phyloP scores from a whole-genome alignment of 495 filamentous ascomycete genomes.

The Penicillium parvum region DNA sequence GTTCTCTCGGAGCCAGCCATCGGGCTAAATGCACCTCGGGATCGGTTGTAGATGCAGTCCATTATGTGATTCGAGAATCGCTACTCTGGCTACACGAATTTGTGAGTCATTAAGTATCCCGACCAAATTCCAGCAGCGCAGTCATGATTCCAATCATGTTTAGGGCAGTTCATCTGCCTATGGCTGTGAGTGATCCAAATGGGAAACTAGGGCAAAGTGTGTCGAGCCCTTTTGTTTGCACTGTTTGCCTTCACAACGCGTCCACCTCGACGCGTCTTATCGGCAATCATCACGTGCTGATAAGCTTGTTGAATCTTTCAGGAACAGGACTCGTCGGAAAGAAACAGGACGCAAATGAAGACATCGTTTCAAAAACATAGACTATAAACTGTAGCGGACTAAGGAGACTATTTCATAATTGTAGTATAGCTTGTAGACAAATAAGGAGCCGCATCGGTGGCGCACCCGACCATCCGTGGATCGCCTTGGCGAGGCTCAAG shows the following conservation, averaged over 20 bases:
- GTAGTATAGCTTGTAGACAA: too few species aligned
- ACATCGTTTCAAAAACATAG: too few species aligned
- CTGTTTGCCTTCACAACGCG: not conserved
- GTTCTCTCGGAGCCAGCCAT: not conserved
- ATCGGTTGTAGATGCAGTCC: not conserved
- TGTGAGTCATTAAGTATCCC: constrained; percentile 6
- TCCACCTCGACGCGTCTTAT: constrained; percentile 3
- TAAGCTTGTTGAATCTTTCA: not conserved
- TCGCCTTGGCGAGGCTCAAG: not conserved
- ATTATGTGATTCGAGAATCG: not conserved
- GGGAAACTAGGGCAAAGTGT: not conserved
- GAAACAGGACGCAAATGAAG: too few species aligned
- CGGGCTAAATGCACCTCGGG: not conserved
- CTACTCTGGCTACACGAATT: not conserved
- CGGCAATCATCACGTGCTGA: constrained; percentile 13
- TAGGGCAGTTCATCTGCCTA: too few species aligned
- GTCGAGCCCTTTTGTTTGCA: constrained; percentile 1
- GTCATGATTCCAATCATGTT: too few species aligned
- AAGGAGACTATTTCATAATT: too few species aligned
- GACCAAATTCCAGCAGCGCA: too few species aligned
- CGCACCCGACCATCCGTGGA: not conserved
- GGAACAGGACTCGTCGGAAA: too few species aligned
- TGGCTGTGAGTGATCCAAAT: too few species aligned
- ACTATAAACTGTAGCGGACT: too few species aligned
- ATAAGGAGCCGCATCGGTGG: not conserved